Evolutionary conservation across 805 yeast species (phyloP), one percentile per base, ranked within the genome.

Genomic region (Myxozyma vanderwaltii): DNA sequence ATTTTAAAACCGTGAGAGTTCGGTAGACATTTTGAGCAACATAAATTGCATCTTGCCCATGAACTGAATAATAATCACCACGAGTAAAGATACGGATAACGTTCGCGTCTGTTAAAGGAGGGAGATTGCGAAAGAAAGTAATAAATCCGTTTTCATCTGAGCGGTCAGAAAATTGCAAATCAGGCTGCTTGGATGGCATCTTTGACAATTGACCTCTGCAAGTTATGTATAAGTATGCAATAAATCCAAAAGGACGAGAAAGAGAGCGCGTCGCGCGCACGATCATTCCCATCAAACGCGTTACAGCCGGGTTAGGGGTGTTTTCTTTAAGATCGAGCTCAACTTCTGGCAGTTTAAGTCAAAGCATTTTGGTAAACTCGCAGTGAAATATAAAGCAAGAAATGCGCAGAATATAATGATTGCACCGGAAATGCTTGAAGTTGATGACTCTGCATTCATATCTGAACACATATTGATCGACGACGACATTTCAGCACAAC

Each of bases 21-120:
- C 86, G 88, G 75, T 89, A 92, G 35, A 94, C 84, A 56, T 80
- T 77, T 63, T 91, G 95, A 2, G 97, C 97, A 29, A 90, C 88
- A 57, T 84, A 79, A 45, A 79, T 78, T 3, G 98, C 97, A 71
- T 92, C 96, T 2, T 81, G 82, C 6, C 83, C 84, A 21, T 90
- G 78, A 0, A 83, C 85, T 2, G 88, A 84, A 73, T 86, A 94
- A 72, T 89, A 91, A 61, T 89, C 96, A 39, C 61, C 63, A 33
- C 63, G 64, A 7, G 54, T 24, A 39, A 62, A 62, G 19, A 62
- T 51, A 8, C 61, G 63, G 35, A 62, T 27, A 24, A 40, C 26
- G 12, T 40, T 43, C 38, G 64, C 39, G 50, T 54, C 63, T 6
- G 51, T 49, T 13, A 50, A 27, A 17, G 35, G 54, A 13, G 62